These are phyloP conservation scores for Fusarium dlaminii DNA, from an alignment of 2,329 filamentous ascomycete genomes.

Conservation along the genomic window DNA sequence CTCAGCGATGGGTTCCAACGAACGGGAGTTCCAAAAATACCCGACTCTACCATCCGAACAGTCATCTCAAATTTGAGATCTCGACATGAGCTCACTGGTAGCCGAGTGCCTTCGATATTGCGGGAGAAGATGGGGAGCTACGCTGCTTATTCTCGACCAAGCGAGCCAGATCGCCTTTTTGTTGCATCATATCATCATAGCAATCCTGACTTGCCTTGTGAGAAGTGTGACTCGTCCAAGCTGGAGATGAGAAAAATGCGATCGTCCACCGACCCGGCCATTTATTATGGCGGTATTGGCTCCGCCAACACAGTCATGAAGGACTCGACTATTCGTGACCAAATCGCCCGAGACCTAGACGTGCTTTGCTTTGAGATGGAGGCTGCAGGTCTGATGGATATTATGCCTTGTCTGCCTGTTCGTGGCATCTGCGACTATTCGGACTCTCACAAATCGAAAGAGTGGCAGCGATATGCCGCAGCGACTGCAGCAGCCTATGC, in stretches of 20 bases:
- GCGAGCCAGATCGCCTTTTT: neutral
- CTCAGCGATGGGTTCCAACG: rapidly evolving
- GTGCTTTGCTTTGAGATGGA: neutral
- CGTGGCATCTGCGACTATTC: neutral
- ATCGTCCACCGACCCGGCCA: rapidly evolving
- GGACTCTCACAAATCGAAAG: neutral
- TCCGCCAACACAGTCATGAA: rapidly evolving
- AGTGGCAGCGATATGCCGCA: neutral
- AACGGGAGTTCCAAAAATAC: rapidly evolving
- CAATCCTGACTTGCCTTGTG: neutral
- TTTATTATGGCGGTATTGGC: rapidly evolving
- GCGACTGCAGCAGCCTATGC: neutral
- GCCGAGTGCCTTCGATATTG: rapidly evolving
- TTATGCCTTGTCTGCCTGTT: neutral
- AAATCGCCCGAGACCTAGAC: neutral
- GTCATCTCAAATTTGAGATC: neutral
- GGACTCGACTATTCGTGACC: rapidly evolving
- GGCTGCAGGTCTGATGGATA: neutral
- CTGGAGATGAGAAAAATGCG: rapidly evolving
- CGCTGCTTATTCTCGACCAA: rapidly evolving
- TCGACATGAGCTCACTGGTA: rapidly evolving
- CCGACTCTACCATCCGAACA: rapidly evolving
- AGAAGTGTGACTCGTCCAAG: rapidly evolving
- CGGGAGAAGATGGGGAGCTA: rapidly evolving
- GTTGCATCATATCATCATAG: neutral